phyloP scores from a whole-genome alignment of 257 asterid genomes.

The Gentiana straminea region DNA sequence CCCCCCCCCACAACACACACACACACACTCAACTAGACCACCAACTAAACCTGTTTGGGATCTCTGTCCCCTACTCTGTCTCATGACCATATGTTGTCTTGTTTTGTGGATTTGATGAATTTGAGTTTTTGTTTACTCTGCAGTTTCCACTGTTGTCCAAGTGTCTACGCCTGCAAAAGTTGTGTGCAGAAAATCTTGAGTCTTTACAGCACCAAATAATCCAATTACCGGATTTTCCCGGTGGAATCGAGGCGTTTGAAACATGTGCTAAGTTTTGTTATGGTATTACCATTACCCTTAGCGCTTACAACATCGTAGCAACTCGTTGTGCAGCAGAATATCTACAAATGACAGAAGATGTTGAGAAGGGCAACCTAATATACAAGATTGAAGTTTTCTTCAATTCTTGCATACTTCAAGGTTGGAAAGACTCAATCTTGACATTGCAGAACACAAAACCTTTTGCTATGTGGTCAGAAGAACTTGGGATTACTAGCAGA shows the following conservation, averaged over 20 bases:
- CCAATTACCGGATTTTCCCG: conserved; percentile 72
- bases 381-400: conserved; percentile 72
- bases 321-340: conserved; percentile 74
- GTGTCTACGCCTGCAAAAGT: conserved; percentile 49
- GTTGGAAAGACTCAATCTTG: conserved; percentile 67
- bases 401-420: conserved; percentile 67
- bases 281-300: conserved; percentile 72
- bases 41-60: too few species aligned
- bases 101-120: background rate
- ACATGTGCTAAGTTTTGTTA: conserved; percentile 89
- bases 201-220: conserved; percentile 42
- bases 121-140: background rate
- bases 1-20: too few species aligned
- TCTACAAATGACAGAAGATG: conserved; percentile 82
- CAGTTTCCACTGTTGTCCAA: conserved; percentile 94
- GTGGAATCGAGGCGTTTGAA: conserved; percentile 77
- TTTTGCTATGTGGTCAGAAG: conserved; percentile 52
- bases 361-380: conserved; percentile 66
- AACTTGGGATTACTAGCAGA: conserved; percentile 48
- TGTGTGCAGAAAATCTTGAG: conserved; percentile 49
- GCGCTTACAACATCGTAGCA: conserved; percentile 70
- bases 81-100: background rate
- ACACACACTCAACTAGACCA: too few species aligned
- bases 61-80: too few species aligned
- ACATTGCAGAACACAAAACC: conserved; percentile 61